Conservation (phyloP, 148 eudicot genomes). For the Heliamphora exappendiculata region DNA sequence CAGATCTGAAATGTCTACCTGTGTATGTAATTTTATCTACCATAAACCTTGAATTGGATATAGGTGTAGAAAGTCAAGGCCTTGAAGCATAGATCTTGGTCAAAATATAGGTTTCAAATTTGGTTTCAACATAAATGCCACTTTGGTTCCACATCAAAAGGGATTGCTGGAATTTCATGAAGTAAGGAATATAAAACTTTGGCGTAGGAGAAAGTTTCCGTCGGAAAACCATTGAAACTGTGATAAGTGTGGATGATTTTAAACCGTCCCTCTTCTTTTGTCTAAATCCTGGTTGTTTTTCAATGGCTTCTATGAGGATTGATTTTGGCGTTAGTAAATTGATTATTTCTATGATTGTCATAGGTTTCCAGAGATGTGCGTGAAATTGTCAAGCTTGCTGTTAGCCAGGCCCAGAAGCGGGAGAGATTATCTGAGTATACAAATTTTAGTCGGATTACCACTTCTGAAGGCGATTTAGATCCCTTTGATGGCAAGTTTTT, state of each 20-base stretch:
- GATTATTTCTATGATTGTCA: conserved; percentile 10
- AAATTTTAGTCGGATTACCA: conserved; percentile 59
- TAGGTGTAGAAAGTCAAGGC: not conserved
- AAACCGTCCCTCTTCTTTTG: not conserved
- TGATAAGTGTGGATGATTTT: not conserved
- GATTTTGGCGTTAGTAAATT: conserved; percentile 7
- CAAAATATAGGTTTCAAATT: not conserved
- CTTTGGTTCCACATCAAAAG: not conserved
- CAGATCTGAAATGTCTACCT: not conserved
- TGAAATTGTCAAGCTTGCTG: conserved; percentile 79
- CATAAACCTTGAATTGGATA: not conserved
- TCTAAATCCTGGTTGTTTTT: not conserved
- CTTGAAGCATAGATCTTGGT: not conserved
- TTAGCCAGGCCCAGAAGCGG: conserved; percentile 74
- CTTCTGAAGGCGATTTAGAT: conserved; percentile 66
- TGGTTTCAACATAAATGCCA: not conserved
- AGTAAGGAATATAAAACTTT: not conserved
- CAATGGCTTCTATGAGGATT: not conserved
- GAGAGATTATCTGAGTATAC: conserved; percentile 64
- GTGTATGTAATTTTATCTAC: not conserved
- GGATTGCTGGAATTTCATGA: not conserved
- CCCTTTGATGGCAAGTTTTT: conserved; percentile 74
- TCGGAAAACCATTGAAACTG: not conserved
- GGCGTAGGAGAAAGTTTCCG: not conserved
- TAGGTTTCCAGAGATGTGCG: conserved; percentile 72